Conservation (phyloP, 257 asterid genomes). For the Cruciata laevipes region DNA sequence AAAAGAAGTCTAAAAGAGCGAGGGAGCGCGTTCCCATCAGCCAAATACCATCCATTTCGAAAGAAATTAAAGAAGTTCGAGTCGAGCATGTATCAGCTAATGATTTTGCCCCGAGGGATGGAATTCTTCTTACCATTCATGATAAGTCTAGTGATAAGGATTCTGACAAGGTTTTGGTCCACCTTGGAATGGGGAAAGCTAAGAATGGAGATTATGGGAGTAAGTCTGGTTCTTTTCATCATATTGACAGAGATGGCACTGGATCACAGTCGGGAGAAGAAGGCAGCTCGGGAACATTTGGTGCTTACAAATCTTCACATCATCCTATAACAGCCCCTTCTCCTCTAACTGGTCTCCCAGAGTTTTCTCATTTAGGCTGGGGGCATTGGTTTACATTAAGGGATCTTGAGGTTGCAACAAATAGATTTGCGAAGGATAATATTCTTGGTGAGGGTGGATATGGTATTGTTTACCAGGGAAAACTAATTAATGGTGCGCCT, state of each 20-base stretch:
- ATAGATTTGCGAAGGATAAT: constrained; percentile 76
- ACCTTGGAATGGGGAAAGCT: constrained; percentile 51
- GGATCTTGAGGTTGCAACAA: constrained; percentile 81
- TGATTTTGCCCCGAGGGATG: constrained; percentile 59
- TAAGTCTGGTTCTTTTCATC: constrained; percentile 61
- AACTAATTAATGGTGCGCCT: constrained; percentile 64
- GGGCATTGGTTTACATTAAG: constrained; percentile 97
- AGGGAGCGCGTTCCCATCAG: constrained; percentile 42
- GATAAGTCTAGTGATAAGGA: constrained; percentile 68
- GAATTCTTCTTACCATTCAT: constrained; percentile 73
- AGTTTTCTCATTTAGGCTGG: constrained; percentile 91
- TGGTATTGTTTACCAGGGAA: constrained; percentile 83
- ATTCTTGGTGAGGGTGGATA: constrained; percentile 96
- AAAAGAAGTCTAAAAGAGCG: constrained; percentile 51
- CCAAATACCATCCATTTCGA: constrained; percentile 75
- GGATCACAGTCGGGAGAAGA: constrained; percentile 87
- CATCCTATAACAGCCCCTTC: constrained; percentile 75
- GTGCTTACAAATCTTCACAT: constrained; percentile 46
- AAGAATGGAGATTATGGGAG: constrained; percentile 52
- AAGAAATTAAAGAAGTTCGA: constrained; percentile 85
- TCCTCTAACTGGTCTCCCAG: constrained; percentile 85
- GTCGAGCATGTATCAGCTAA: constrained; percentile 69
- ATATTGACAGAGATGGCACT: constrained; percentile 53
- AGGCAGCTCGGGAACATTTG: constrained; percentile 60
- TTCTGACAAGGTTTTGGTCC: constrained; percentile 72